Conservation (phyloP, 1,139 yeast species). For the Dujonia santamariae region DNA sequence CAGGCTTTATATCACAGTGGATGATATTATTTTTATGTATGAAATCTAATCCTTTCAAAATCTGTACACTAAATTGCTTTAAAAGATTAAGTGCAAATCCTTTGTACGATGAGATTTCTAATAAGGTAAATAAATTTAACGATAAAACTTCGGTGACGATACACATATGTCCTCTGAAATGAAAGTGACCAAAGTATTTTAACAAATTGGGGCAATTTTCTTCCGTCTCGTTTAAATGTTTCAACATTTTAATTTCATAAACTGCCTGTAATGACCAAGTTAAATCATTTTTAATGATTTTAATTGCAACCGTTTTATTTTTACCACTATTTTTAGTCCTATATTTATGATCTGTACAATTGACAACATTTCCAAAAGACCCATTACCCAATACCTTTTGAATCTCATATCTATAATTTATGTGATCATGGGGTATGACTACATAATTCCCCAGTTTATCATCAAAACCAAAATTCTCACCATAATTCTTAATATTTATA, state of each 20-base stretch:
- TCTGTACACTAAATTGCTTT: slow-evolving; percentile 49
- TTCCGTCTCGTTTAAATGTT: slow-evolving; percentile 30
- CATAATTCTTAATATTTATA: slow-evolving; percentile 44
- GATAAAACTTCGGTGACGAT: slow-evolving; percentile 74
- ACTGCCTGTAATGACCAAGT: slow-evolving; percentile 78
- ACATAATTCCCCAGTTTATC: slow-evolving; percentile 65
- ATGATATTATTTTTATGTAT: slow-evolving; percentile 58
- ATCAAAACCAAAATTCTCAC: slow-evolving; percentile 68
- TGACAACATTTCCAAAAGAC: slow-evolving; percentile 78
- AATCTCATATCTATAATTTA: slow-evolving; percentile 72
- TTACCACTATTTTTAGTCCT: slow-evolving; percentile 14
- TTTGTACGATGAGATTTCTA: slow-evolving; percentile 56
- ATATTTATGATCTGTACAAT: slow-evolving; percentile 66
- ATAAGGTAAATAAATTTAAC: slow-evolving; percentile 62
- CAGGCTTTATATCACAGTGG: slow-evolving; percentile 81
- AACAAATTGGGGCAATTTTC: slow-evolving; percentile 37
- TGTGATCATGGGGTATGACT: slow-evolving; percentile 61
- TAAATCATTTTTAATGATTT: slow-evolving; percentile 71
- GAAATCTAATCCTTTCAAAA: slow-evolving; percentile 57
- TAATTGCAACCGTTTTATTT: slow-evolving; percentile 51
- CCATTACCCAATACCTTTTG: slow-evolving; percentile 66
- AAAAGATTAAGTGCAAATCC: slow-evolving; percentile 60
- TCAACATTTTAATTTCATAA: slow-evolving; percentile 70
- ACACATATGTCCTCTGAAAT: slow-evolving; percentile 81
- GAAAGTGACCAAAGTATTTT: slow-evolving; percentile 65